Conservation (phyloP, 2,329 filamentous ascomycete genomes). For the Ustilaginoidea virens region DNA sequence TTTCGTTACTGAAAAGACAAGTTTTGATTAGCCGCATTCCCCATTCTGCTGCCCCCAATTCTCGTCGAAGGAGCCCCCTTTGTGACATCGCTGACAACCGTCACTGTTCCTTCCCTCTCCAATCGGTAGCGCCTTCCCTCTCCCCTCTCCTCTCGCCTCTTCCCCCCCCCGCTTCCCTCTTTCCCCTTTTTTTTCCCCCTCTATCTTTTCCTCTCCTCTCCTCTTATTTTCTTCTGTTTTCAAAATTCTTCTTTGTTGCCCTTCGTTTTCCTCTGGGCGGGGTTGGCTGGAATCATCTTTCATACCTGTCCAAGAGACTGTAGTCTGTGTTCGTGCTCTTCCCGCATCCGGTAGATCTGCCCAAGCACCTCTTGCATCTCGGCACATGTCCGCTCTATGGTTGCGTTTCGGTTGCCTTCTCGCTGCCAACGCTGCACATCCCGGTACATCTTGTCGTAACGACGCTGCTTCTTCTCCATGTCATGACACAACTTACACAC, state of each 20-base stretch:
- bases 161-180: conserved; percentile 3
- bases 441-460: conserved; percentile 56
- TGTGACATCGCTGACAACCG: conserved; percentile 1
- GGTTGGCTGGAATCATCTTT: too few species aligned
- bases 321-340: conserved; percentile 22
- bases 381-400: conserved; percentile 53
- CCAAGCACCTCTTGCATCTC: conserved; percentile 52
- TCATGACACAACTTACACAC: conserved; percentile 80
- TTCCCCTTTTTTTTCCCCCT: too few species aligned
- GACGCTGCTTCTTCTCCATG: conserved; percentile 70
- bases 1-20: conserved; percentile 7
- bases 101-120: neutral
- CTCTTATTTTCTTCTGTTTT: too few species aligned
- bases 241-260: too few species aligned
- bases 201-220: too few species aligned
- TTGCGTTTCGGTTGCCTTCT: conserved; percentile 58
- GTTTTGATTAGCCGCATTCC: conserved; percentile 7
- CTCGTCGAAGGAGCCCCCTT: conserved; percentile 3
- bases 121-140: conserved; percentile 4
- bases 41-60: conserved; percentile 7
- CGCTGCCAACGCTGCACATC: conserved; percentile 64
- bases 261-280: too few species aligned
- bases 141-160: too few species aligned
- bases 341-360: conserved; percentile 38
- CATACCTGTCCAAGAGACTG: conserved; percentile 18